phyloP scores from a whole-genome alignment of 257 asterid species.

The Apocynum venetum region DNA sequence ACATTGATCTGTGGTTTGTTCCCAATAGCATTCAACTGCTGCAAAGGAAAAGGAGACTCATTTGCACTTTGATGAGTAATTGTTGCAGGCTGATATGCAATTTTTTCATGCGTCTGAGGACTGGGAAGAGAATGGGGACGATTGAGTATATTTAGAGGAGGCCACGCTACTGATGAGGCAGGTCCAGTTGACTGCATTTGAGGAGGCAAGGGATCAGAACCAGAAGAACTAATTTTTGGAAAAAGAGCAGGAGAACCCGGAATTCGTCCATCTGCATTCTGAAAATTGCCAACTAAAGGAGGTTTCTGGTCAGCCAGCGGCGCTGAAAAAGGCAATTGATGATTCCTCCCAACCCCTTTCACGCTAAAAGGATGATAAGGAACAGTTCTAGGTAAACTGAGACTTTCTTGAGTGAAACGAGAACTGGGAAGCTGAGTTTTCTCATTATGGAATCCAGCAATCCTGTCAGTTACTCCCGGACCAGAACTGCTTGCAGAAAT shows the following conservation, averaged over 20 bases:
- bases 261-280: slow-evolving; percentile 37
- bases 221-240: slow-evolving; percentile 36
- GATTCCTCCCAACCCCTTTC: slow-evolving; percentile 33
- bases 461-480: slow-evolving; percentile 37
- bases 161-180: slow-evolving; percentile 37
- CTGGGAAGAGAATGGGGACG: slow-evolving; percentile 31
- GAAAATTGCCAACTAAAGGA: slow-evolving; percentile 30
- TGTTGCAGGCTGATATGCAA: slow-evolving; percentile 48
- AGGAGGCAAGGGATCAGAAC: slow-evolving; percentile 44
- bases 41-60: slow-evolving; percentile 37
- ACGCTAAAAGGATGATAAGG: slow-evolving; percentile 36
- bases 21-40: slow-evolving; percentile 30
- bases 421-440: slow-evolving; percentile 31
- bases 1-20: slow-evolving; percentile 33
- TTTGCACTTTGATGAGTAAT: slow-evolving; percentile 33
- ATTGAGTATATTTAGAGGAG: slow-evolving; percentile 39
- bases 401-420: slow-evolving; percentile 36
- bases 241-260: slow-evolving; percentile 36
- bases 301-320: slow-evolving; percentile 39
- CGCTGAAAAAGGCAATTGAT: slow-evolving; percentile 27
- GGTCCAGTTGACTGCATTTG: slow-evolving; percentile 29
- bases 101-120: slow-evolving; percentile 39
- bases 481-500: slow-evolving; percentile 48
- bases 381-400: slow-evolving; percentile 28
- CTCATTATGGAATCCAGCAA: slow-evolving; percentile 38